phyloP scores from a whole-genome alignment of 2,329 filamentous ascomycete species.

The Ascochyta clinopodiicola region DNA sequence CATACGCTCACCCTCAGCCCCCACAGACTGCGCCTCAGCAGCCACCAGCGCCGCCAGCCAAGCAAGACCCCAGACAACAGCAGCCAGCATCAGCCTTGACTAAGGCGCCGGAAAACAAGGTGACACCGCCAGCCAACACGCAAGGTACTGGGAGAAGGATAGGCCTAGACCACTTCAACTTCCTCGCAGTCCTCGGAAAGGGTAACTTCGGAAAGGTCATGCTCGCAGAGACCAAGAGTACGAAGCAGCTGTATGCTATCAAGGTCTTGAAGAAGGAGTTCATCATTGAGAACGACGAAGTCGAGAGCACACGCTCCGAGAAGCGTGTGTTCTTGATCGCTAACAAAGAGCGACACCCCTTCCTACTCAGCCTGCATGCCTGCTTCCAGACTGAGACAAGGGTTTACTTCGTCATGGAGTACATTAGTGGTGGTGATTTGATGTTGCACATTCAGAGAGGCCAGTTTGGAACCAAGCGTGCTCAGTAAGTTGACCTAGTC shows the following conservation, averaged over 20 bases:
- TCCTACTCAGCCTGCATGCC: constrained; percentile 91
- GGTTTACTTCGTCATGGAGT: constrained; percentile 99
- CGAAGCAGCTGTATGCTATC: constrained; percentile 93
- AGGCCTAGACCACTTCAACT: constrained; percentile 98
- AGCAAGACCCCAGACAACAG: constrained; percentile 42
- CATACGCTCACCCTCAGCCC: constrained; percentile 39
- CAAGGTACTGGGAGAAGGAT: constrained; percentile 82
- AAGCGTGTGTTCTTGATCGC: constrained; percentile 97
- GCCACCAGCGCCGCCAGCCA: constrained; percentile 10
- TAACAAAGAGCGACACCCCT: constrained; percentile 95
- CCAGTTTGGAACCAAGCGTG: constrained; percentile 92
- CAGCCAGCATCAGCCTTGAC: constrained; percentile 40
- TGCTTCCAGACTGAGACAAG: constrained; percentile 99
- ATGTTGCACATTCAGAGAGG: constrained; percentile 99
- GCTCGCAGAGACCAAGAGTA: constrained; percentile 94
- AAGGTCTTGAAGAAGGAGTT: constrained; percentile 99
- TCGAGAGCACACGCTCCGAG: constrained; percentile 96
- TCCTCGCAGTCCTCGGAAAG: constrained; percentile 96
- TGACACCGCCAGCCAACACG: constrained; percentile 70
- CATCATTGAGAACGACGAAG: constrained; percentile 99
- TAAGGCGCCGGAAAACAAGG: constrained; percentile 56
- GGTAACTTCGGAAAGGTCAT: constrained; percentile 99
- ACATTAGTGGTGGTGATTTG: constrained; percentile 96
- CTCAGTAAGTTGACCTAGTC: constrained; percentile 71
- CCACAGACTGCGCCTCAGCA: constrained; percentile 37